Base-by-base conservation (phyloP, 768 basidiomycete genomes). In the Mycena galericulata region DNA sequence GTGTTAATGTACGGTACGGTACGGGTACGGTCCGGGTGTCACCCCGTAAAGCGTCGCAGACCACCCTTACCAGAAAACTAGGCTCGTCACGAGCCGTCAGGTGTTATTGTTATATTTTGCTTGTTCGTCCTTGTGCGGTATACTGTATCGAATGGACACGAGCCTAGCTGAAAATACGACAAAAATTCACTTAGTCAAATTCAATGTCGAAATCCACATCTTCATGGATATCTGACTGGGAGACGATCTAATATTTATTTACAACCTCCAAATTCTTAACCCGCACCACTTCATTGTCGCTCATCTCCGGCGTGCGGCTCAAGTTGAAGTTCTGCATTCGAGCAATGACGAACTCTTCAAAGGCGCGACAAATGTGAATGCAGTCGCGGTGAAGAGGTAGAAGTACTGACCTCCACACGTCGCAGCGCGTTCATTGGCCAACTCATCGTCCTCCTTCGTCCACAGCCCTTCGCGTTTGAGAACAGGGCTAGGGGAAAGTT, bases 401-500 rank as follows among this genome's bases (percentile, higher is more conserved):
- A 32, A 32, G 30, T 0, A 29, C 74, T 30, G 17, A 74, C 75
- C 75, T n/a, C 51, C 68, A 30, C 75, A 74, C 26, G 60, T 73
- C 1, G 75, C 69, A 24, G 71, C 66, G n/a, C 70, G 65, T 34
- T 69, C 47, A 29, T 24, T 20, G 4, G 29, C 46, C n/a, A 47
- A 63, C 20, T 62, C 27, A 18, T 71, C 72, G 14, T 75, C 71
- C 49, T 75, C 69, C 17, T 71, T 27, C n/a, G 32, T 59, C 65
- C 65, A 66, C 18, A 69, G 62, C 0, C 84, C 83, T 3, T 75
- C 78, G n/a, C 79, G 74, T 40, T 80, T 74, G n/a, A 87, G 73
- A 7, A 86, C 78, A 4, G 83, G 82, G 59, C 84, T 85, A 20
- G 79, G 77, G 0, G 68, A 70, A 1, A 85, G 84, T 20, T 77